Evolutionary conservation across 169 alveolate species (phyloP).

Genomic region (Cryptosporidium felis): DNA sequence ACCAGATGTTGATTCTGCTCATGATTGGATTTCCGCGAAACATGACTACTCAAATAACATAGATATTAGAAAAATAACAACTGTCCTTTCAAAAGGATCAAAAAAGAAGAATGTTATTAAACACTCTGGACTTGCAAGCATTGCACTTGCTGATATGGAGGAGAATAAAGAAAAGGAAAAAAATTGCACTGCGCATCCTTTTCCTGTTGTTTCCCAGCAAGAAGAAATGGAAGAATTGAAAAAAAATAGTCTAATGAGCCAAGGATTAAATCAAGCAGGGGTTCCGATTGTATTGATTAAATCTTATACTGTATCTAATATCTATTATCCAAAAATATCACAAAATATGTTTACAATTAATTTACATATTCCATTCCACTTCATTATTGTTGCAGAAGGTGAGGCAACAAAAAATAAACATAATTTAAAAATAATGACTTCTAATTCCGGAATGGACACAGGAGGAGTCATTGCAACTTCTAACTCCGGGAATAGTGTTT

Average conservation of each 20-base stretch:
- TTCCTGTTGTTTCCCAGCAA: conserved; percentile 12
- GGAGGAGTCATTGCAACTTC: conserved; percentile 59
- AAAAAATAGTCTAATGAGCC: conserved; percentile 48
- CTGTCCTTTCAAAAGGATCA: conserved; percentile 46
- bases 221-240: conserved; percentile 68
- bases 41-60: conserved; percentile 81
- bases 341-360: conserved; percentile 78
- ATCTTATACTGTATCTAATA: conserved; percentile 77
- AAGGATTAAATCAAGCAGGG: conserved; percentile 75
- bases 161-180: conserved; percentile 14
- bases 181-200: conserved; percentile 18
- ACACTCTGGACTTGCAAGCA: conserved; percentile 65
- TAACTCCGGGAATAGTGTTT: conserved; percentile 16
- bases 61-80: conserved; percentile 75
- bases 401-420: conserved; percentile 73
- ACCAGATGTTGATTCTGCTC: conserved; percentile 77
- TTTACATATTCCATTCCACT: conserved; percentile 82
- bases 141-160: conserved; percentile 66
- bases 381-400: conserved; percentile 83
- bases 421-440: conserved; percentile 55
- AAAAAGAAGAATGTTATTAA: conserved; percentile 22
- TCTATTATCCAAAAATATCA: conserved; percentile 77
- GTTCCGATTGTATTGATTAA: conserved; percentile 77
- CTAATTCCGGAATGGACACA: conserved; percentile 27
- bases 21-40: conserved; percentile 78